These are phyloP conservation scores for Inga leiocalycina DNA, from an alignment of 306 rosid genomes.

Conservation along the genomic window DNA sequence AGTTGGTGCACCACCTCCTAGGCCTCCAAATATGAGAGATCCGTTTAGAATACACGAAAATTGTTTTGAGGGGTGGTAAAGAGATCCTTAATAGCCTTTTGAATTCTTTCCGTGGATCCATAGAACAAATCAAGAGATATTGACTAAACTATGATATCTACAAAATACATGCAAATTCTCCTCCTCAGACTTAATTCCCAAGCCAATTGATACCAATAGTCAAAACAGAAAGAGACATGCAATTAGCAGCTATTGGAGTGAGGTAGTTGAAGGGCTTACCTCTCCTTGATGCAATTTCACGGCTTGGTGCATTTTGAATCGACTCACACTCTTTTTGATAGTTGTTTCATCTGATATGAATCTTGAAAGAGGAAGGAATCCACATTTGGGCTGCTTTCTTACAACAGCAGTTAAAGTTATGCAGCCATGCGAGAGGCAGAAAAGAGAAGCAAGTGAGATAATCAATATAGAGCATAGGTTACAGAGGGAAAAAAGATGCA, in stretches of 20 bases:
- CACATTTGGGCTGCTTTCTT: slow-evolving; percentile 83
- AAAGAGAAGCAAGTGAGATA: slow-evolving; percentile 13
- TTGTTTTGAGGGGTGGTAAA: slow-evolving; percentile 89
- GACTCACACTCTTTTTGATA: slow-evolving; percentile 65
- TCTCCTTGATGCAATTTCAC: slow-evolving; percentile 83
- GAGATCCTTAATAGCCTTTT: slow-evolving; percentile 78
- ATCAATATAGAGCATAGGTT: slow-evolving; percentile 25
- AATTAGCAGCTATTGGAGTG: slow-evolving; percentile 1
- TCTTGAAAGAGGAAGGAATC: slow-evolving; percentile 84
- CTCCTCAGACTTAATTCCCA: slow-evolving; percentile 31
- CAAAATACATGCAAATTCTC: slow-evolving; percentile 31
- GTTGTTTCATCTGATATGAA: slow-evolving; percentile 72
- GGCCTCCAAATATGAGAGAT: slow-evolving; percentile 77
- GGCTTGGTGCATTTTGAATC: slow-evolving; percentile 94
- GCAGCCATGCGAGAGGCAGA: background rate
- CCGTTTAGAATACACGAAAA: slow-evolving; percentile 88
- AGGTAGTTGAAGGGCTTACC: slow-evolving; percentile 43
- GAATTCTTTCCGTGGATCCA: slow-evolving; percentile 75
- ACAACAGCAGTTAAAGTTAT: slow-evolving; percentile 30
- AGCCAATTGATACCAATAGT: slow-evolving; percentile 29
- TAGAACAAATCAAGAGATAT: slow-evolving; percentile 90
- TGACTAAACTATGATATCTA: slow-evolving; percentile 76
- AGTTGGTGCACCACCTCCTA: slow-evolving; percentile 71
- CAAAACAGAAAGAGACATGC: slow-evolving; percentile 24
- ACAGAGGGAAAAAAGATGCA: slow-evolving; percentile 3